phyloP scores from a whole-genome alignment of 495 filamentous ascomycete species.

The Xylaria bambusicola region DNA sequence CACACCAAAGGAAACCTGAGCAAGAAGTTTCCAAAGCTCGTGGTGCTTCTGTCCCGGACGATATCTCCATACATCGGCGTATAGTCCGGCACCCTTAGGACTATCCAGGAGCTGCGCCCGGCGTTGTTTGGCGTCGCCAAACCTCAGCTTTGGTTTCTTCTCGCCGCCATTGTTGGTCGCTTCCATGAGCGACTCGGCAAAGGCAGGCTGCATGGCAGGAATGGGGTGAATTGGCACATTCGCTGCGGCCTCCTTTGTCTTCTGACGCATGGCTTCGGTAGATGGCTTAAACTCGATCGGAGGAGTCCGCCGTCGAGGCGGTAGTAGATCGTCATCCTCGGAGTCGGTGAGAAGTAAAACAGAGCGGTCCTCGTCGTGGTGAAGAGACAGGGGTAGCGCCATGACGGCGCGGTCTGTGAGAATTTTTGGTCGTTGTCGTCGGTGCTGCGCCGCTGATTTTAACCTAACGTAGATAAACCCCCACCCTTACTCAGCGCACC shows the following conservation, averaged over 20 bases:
- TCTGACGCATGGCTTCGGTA: constrained; percentile 29
- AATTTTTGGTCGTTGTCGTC: too few relatives aligned
- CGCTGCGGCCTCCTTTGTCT: constrained; percentile 31
- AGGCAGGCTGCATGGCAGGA: constrained; percentile 81
- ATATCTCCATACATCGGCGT: constrained; percentile 73
- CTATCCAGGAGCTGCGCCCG: constrained; percentile 70
- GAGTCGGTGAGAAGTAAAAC: constrained; percentile 35
- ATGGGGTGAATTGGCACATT: constrained; percentile 73
- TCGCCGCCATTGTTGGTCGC: constrained; percentile 52
- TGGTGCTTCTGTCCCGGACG: constrained; percentile 68
- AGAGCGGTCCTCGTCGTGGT: constrained; percentile 35
- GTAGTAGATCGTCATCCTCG: constrained; percentile 34
- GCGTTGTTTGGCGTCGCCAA: constrained; percentile 64
- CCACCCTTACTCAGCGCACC: not conserved
- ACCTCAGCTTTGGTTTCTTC: constrained; percentile 53
- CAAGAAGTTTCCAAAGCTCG: constrained; percentile 84
- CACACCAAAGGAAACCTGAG: constrained; percentile 92
- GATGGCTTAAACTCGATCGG: constrained; percentile 17
- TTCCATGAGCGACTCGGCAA: constrained; percentile 88
- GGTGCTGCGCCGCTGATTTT: constrained; percentile 7
- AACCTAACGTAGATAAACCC: not conserved
- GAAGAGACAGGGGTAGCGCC: constrained; percentile 32
- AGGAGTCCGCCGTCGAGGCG: constrained; percentile 20
- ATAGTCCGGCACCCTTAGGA: constrained; percentile 57
- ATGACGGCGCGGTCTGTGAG: constrained; percentile 22